A percentile compares a stretch with the other conserved stretches of the same genome.
phyloP scores from a whole-genome alignment of 2,329 filamentous ascomycete species.

The Aspergillus cejpii region DNA sequence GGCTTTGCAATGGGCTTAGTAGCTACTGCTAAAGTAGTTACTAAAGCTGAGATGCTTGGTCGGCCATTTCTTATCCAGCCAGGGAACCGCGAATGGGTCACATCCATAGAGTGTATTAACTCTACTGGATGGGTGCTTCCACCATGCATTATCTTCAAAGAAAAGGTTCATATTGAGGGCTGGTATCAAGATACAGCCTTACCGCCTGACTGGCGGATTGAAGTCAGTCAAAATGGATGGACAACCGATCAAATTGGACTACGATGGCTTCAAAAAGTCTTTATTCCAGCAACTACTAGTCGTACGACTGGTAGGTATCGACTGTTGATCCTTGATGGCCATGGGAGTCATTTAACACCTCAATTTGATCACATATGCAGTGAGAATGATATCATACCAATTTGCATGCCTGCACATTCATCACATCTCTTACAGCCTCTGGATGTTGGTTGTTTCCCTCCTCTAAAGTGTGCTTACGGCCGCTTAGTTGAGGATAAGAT shows the following conservation, averaged over 20 bases:
- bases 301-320: slow-evolving; percentile 23
- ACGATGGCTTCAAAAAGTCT: slow-evolving; percentile 31
- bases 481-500: slow-evolving; percentile 19
- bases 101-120: slow-evolving; percentile 12
- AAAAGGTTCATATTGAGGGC: slow-evolving; percentile 4
- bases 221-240: slow-evolving; percentile 30
- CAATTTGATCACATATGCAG: slow-evolving; percentile 34
- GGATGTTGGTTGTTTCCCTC: slow-evolving; percentile 35
- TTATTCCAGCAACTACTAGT: slow-evolving; percentile 27
- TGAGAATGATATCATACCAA: slow-evolving; percentile 34
- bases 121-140: slow-evolving; percentile 5
- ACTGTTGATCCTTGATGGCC: slow-evolving; percentile 36
- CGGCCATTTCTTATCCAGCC: slow-evolving; percentile 8
- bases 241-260: slow-evolving; percentile 32
- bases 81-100: slow-evolving; percentile 14
- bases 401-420: slow-evolving; percentile 33
- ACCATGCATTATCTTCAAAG: slow-evolving; percentile 12
- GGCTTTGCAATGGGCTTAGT: slow-evolving; percentile 12
- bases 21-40: slow-evolving; percentile 5
- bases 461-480: slow-evolving; percentile 30
- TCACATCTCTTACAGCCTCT: slow-evolving; percentile 38
- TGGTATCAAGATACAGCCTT: slow-evolving; percentile 7
- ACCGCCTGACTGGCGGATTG: slow-evolving; percentile 5
- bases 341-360: slow-evolving; percentile 31
- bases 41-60: background rate